These are phyloP conservation scores for Perkinsus marinus DNA, from an alignment of 169 alveolate species.

Conservation along the genomic window DNA sequence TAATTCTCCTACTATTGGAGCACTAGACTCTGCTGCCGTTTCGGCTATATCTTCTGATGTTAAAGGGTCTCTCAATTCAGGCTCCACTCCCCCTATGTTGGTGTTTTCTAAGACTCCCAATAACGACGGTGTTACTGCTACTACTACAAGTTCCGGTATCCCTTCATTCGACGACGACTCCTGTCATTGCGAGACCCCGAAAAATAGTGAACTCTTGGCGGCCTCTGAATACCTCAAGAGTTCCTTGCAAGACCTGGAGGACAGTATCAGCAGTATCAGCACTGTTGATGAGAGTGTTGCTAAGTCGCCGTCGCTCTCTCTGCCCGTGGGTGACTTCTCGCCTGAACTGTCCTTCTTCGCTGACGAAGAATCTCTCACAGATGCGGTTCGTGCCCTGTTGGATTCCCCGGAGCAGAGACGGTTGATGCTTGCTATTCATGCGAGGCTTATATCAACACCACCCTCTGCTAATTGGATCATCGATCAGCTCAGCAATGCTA, in stretches of 20 bases:
- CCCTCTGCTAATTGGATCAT: background rate
- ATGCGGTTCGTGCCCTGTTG: background rate
- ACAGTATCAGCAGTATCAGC: background rate
- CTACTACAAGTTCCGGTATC: background rate
- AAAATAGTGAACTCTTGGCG: background rate
- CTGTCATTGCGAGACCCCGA: background rate
- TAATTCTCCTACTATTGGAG: background rate
- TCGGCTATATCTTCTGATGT: background rate
- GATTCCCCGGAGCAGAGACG: background rate
- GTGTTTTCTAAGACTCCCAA: background rate
- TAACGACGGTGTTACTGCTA: background rate
- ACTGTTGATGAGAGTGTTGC: background rate
- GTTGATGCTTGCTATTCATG: background rate
- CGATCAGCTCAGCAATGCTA: background rate
- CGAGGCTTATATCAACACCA: background rate
- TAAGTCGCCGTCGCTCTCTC: background rate
- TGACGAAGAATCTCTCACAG: background rate
- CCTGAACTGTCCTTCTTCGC: background rate
- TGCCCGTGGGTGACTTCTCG: background rate
- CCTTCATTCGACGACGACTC: background rate
- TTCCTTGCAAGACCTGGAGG: background rate
- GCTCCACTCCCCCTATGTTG: background rate
- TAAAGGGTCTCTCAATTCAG: background rate
- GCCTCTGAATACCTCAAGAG: background rate
- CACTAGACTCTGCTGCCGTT: background rate